Evolutionary conservation across 768 basidiomycete genomes (phyloP).

Genomic region (Suillus spraguei): DNA sequence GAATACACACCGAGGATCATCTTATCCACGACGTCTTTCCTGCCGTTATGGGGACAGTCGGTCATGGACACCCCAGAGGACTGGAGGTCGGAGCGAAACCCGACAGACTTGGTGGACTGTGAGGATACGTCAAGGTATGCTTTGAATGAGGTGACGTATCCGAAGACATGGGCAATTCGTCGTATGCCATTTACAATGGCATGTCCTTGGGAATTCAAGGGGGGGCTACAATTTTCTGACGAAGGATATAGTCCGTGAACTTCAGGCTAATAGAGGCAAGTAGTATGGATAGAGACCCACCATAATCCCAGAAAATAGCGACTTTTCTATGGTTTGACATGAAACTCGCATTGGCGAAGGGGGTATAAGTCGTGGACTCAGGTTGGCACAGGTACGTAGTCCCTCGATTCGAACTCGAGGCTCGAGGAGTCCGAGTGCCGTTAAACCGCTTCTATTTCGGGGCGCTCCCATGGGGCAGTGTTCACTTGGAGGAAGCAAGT

Average conservation of each 20-base stretch:
- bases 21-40: conserved; percentile 45
- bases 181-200: conserved; percentile 46
- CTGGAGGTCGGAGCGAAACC: conserved; percentile 44
- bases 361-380: background rate
- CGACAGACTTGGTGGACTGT: conserved; percentile 34
- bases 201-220: conserved; percentile 35
- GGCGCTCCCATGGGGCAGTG: background rate
- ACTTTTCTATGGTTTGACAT: conserved; percentile 42
- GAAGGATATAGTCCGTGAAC: background rate
- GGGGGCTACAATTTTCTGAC: conserved; percentile 34
- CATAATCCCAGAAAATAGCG: conserved; percentile 45
- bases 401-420: background rate
- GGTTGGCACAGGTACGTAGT: background rate
- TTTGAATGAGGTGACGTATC: conserved; percentile 51
- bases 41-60: conserved; percentile 37
- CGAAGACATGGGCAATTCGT: conserved; percentile 47
- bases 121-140: conserved; percentile 56
- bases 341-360: conserved; percentile 10
- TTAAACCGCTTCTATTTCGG: conserved; percentile 2
- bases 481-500: background rate
- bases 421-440: background rate
- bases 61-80: conserved; percentile 46
- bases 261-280: background rate
- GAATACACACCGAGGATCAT: conserved; percentile 45
- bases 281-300: conserved; percentile 20